These are phyloP conservation scores for Aurifilum marmelostoma DNA, from an alignment of 2,329 filamentous ascomycete species.

Conservation along the genomic window DNA sequence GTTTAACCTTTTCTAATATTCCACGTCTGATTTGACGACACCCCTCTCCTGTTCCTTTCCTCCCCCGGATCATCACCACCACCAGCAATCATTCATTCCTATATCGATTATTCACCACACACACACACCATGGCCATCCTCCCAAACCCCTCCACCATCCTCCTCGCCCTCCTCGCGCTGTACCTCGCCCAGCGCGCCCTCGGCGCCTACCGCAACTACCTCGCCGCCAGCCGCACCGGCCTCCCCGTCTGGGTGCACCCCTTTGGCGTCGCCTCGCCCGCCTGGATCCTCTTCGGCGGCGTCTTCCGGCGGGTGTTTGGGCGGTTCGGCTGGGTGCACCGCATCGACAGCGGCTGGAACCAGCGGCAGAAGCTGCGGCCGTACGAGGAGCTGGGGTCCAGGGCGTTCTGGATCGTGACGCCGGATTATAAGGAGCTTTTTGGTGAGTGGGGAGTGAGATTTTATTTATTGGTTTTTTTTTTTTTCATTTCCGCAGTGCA, in stretches of 20 bases:
- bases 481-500: neutral
- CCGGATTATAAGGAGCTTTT: slow-evolving; percentile 7
- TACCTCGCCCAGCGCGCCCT: slow-evolving; percentile 5
- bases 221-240: slow-evolving; percentile 35
- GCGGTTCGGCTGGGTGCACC: slow-evolving; percentile 11
- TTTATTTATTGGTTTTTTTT: no score
- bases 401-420: slow-evolving; percentile 16
- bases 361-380: slow-evolving; percentile 4
- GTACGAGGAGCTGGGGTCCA: slow-evolving; percentile 4
- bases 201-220: slow-evolving; percentile 27
- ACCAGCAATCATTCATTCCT: neutral
- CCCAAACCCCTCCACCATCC: neutral
- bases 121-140: neutral
- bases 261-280: slow-evolving; percentile 30
- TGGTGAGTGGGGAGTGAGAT: no score
- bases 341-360: slow-evolving; percentile 9
- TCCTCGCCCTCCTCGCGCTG: neutral
- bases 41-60: neutral
- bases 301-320: neutral
- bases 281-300: slow-evolving; percentile 8
- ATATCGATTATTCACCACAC: no score
- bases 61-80: neutral
- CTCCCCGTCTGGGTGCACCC: slow-evolving; percentile 39
- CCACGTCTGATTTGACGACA: no score
- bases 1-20: no score